Evolutionary conservation across 768 basidiomycete genomes (phyloP), one percentile per base, ranked within the genome.

Genomic region (Lentinula boryana): DNA sequence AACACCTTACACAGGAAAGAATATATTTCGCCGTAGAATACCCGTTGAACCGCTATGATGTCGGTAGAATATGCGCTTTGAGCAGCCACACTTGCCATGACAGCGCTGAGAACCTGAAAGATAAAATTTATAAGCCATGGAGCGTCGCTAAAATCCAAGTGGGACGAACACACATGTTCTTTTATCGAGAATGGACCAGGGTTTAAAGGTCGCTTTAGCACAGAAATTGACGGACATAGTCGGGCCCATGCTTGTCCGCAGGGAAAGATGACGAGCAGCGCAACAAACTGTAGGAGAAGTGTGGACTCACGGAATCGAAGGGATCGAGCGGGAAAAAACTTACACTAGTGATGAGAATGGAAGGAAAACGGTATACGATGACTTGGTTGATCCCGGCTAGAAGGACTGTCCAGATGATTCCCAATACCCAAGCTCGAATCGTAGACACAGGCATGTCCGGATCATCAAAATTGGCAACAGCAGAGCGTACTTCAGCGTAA

Each of bases 151-250:
- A 27, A 18, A 32, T 50, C 62, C 62, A 60, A 43, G 36, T 43
- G 18, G 50, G 23, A 44, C n/a, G 40, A 38, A 66, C 79, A 64
- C 63, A 89, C 90, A 68, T 89, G 87, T 66, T 91, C 88, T 68
- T 91, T 91, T 69, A 90, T 83, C 2, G 81, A 80, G 72, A 91
- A 91, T 1, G 83, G 87, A 31, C 90, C 90, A 0, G 89, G 89
- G 69, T 91, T 91, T 44, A 91, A 67, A 4, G 80, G 74, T 52
- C 86, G 62, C 9, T 87, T 87, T 44, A 87, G 82, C 60, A 88
- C 76, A 43, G 70, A 79, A 68, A 77, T 75, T 60, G 78, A 77
- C 13, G 87, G 88, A 31, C 88, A 53, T 60, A 75, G 73, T 7
- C 76, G 72, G 0, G 84, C 84, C 72, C 82, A 84, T 1, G 79